Base-by-base conservation (phyloP, 192 early-diverging fungal species). In the Kappamyces sp. region DNA sequence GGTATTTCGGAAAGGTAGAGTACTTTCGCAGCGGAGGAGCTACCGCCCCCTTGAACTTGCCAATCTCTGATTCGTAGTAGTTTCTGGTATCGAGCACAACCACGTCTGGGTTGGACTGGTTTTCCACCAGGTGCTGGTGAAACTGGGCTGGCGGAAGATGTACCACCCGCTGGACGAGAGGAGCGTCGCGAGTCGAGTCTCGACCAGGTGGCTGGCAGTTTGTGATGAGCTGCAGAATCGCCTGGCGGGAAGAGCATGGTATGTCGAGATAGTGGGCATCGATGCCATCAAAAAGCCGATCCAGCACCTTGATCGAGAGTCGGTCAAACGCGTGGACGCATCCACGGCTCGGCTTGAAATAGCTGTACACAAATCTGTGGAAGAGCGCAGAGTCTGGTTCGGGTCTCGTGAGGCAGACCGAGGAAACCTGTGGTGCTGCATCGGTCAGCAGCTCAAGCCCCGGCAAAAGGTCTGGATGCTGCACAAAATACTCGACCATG, bases 271-370 rank as follows among this genome's bases (percentile, higher is more conserved):
- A 23, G 23, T 23, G 23, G 23, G 23, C 23, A 23, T 23, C 23
- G 23, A 23, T 23, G 23, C 23, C 23, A 23, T 23, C 23, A 23
- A 23, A 23, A 23, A 23, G 23, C 23, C 13, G 12, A 13, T 46
- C 44, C 12, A 12, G 13, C 12, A 46, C 44, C 13, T 46, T 46
- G 12, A 46, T 13, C 12, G 44, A 46, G 13, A 46, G 44, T 12
- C 13, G 12, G 13, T 46, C 44, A 46, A 46, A 46, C 44, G 47
- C 79, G 64, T 87, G 86, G 2, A 44, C 47, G 44, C 86, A 87
- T 3, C 86, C 86, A 2, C 49, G 9, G 9, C 75, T 74, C n/a
- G 84, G 84, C 41, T 87, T 87, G 57, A 87, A 87, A 61, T 86
- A 86, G 33, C 60, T 57, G 12, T 66, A 54, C 49, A 61, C 58